Evolutionary conservation across 768 basidiomycete species (phyloP).

Genomic region (Phaeotremella skinneri): DNA sequence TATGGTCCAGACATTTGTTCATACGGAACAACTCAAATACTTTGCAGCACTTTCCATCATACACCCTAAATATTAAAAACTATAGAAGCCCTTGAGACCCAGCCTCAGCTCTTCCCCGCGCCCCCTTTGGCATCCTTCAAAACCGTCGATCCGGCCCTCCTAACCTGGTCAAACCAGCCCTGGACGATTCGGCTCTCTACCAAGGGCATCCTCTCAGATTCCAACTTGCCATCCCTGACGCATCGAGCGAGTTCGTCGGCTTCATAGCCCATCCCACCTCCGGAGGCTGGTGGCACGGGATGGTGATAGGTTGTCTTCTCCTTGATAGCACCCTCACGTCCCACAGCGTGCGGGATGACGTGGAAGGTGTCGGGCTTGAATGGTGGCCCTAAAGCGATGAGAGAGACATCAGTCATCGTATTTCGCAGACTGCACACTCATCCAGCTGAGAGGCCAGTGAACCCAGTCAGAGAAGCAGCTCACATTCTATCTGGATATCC

Average conservation of each 20-base stretch:
- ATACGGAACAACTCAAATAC: too few relatives aligned
- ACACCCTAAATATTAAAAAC: too few relatives aligned
- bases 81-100: too few relatives aligned
- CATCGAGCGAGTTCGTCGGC: constrained; percentile 84
- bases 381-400: constrained; percentile 23
- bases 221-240: constrained; percentile 66
- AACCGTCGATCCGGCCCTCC: constrained; percentile 63
- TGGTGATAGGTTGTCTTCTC: constrained; percentile 60
- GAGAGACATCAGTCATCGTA: background rate
- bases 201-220: constrained; percentile 73
- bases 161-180: constrained; percentile 80
- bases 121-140: constrained; percentile 51
- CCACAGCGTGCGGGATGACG: constrained; percentile 29
- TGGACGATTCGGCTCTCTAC: constrained; percentile 77
- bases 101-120: constrained; percentile 19
- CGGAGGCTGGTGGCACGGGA: constrained; percentile 47
- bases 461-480: constrained; percentile 16
- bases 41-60: too few relatives aligned
- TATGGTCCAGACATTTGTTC: too few relatives aligned
- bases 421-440: constrained; percentile 1
- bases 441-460: background rate
- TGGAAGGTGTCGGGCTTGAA: constrained; percentile 32
- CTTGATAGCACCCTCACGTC: constrained; percentile 55
- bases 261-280: constrained; percentile 77
- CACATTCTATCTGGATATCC: constrained; percentile 60